Conservation (phyloP, 1,139 yeast species). For the Zhuliangozyma parablackwelliae region DNA sequence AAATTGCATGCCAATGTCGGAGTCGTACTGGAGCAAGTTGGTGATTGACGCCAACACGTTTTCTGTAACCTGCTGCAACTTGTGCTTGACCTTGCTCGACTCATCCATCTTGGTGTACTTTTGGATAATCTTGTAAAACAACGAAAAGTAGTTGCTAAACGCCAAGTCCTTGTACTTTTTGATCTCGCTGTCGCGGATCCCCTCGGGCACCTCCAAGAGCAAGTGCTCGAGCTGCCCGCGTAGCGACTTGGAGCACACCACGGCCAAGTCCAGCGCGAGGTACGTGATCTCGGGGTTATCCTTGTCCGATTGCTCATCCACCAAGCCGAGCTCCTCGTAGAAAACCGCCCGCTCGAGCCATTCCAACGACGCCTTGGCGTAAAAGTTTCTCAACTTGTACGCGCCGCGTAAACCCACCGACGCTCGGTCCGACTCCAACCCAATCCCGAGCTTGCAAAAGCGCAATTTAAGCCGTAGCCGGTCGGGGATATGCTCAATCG, state of each 20-base stretch:
- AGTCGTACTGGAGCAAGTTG: conserved; percentile 65
- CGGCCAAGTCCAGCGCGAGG: conserved; percentile 59
- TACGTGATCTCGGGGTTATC: conserved; percentile 18
- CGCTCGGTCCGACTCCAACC: conserved; percentile 41
- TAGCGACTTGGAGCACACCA: conserved; percentile 60
- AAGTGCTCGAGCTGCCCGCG: conserved; percentile 51
- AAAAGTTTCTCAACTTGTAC: conserved; percentile 52
- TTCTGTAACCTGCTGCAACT: conserved; percentile 53
- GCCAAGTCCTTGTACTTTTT: conserved; percentile 57
- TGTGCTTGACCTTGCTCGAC: conserved; percentile 40
- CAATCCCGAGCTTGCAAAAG: conserved; percentile 51
- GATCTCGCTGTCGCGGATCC: conserved; percentile 52
- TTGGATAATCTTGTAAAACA: conserved; percentile 68
- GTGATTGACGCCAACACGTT: conserved; percentile 67
- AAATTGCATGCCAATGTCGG: conserved; percentile 72
- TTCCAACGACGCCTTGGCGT: conserved; percentile 55
- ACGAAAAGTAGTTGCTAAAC: conserved; percentile 68
- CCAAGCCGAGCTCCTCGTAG: conserved; percentile 17
- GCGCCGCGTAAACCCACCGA: conserved; percentile 51
- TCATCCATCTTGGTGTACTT: conserved; percentile 39
- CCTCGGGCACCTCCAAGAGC: conserved; percentile 60
- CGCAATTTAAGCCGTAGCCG: conserved; percentile 52
- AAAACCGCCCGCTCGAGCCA: conserved; percentile 65
- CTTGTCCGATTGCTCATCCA: conserved; percentile 4
- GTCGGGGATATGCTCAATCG: conserved; percentile 31